phyloP scores from a whole-genome alignment of 2,329 filamentous ascomycete species.

The Clarireedia monteithiana region DNA sequence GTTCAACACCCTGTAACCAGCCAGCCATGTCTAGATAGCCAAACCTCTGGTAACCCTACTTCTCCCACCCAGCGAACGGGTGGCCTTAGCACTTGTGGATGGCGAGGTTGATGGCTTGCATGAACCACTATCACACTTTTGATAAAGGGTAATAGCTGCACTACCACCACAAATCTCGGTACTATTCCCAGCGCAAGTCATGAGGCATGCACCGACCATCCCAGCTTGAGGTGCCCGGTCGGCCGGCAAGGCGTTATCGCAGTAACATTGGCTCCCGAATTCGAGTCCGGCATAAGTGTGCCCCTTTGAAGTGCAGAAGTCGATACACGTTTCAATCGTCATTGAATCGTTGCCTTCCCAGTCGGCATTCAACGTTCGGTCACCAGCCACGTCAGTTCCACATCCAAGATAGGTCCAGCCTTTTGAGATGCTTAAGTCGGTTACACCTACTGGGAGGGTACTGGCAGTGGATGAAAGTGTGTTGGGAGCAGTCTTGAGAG shows the following conservation, averaged over 20 bases:
- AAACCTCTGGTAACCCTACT: background rate
- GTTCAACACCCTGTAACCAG: background rate
- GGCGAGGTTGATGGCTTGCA: background rate
- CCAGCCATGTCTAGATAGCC: background rate
- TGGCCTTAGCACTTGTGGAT: background rate
- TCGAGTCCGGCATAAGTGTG: constrained; percentile 7
- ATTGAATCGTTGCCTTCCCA: background rate
- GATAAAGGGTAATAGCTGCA: constrained; percentile 7
- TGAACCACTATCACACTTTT: background rate
- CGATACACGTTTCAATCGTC: constrained; percentile 3
- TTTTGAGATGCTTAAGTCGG: constrained; percentile 1
- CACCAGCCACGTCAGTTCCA: background rate
- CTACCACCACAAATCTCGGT: constrained; percentile 4
- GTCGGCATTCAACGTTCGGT: constrained; percentile 3
- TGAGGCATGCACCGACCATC: background rate
- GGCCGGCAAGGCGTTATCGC: background rate
- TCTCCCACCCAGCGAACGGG: background rate
- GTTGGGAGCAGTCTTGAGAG: background rate
- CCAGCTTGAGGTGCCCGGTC: background rate
- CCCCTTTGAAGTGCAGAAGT: constrained; percentile 2
- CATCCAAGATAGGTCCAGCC: constrained; percentile 9
- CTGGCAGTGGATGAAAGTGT: background rate
- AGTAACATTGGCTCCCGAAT: constrained; percentile 7
- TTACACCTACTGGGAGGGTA: background rate
- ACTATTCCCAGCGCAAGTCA: constrained; percentile 6